Evolutionary conservation across 192 early-diverging fungal genomes (phyloP).

Genomic region (Jimgerdemannia lactiflua): DNA sequence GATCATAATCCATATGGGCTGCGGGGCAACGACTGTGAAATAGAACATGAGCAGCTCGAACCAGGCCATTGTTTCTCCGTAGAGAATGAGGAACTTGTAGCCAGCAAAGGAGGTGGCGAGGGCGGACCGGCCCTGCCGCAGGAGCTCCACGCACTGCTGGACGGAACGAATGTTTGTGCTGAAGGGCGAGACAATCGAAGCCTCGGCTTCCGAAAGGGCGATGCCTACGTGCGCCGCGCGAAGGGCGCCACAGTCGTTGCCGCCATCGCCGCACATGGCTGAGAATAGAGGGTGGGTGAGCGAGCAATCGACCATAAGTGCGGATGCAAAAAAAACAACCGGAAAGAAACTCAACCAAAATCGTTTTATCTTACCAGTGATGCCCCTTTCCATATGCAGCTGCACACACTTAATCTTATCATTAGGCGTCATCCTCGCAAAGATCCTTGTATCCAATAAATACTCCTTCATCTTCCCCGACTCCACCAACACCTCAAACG

Average conservation of each 20-base stretch:
- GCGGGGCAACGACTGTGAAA: slow-evolving; percentile 67
- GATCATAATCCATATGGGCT: slow-evolving; percentile 74
- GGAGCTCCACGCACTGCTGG: slow-evolving; percentile 65
- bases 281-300: too few species aligned
- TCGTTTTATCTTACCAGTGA: slow-evolving; percentile 33
- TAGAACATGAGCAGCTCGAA: slow-evolving; percentile 68
- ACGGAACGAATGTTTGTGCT: slow-evolving; percentile 60
- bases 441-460: slow-evolving; percentile 69
- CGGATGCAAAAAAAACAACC: too few species aligned
- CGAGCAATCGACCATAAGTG: too few species aligned
- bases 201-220: slow-evolving; percentile 77
- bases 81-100: slow-evolving; percentile 76
- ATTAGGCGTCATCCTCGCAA: slow-evolving; percentile 77
- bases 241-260: slow-evolving; percentile 83
- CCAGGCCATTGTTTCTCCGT: slow-evolving; percentile 71
- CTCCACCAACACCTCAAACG: slow-evolving; percentile 52
- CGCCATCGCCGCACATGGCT: slow-evolving; percentile 88
- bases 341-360: too few species aligned
- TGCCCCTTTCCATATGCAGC: slow-evolving; percentile 73
- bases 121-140: slow-evolving; percentile 71
- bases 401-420: slow-evolving; percentile 75
- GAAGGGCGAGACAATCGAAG: slow-evolving; percentile 86
- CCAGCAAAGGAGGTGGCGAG: slow-evolving; percentile 73
- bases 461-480: slow-evolving; percentile 43
- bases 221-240: slow-evolving; percentile 79